Conservation (phyloP, 495 filamentous ascomycete genomes). For the Hypoxylon subgilvum region DNA sequence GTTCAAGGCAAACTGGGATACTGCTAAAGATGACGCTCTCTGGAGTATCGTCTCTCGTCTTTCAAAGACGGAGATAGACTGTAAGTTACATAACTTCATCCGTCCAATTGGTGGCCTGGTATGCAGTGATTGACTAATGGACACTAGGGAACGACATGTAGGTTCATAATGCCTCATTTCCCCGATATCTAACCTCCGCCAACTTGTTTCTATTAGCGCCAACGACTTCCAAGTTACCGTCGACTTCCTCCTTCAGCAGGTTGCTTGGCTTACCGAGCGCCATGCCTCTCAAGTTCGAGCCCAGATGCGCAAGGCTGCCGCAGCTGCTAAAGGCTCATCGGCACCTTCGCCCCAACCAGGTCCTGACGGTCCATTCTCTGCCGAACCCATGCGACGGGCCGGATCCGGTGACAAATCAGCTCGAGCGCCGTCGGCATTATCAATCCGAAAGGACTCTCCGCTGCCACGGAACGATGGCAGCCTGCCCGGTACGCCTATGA, state of each 20-base stretch:
- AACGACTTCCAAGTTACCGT: slow-evolving; percentile 68
- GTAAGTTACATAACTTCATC: slow-evolving; percentile 57
- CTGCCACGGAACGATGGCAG: slow-evolving; percentile 55
- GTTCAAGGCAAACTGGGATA: slow-evolving; percentile 62
- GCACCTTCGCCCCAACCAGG: slow-evolving; percentile 60
- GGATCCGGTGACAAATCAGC: slow-evolving; percentile 59
- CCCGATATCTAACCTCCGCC: slow-evolving; percentile 20
- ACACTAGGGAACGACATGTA: slow-evolving; percentile 80
- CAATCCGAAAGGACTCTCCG: slow-evolving; percentile 67
- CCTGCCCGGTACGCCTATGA: slow-evolving; percentile 45
- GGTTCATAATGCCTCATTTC: slow-evolving; percentile 31
- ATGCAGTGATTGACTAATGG: slow-evolving; percentile 32
- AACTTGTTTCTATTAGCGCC: slow-evolving; percentile 47
- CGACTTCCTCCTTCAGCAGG: slow-evolving; percentile 89
- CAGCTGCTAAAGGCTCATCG: slow-evolving; percentile 54
- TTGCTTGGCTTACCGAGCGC: slow-evolving; percentile 91
- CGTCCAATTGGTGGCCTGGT: slow-evolving; percentile 37
- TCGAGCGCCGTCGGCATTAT: slow-evolving; percentile 67
- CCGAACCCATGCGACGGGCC: slow-evolving; percentile 63
- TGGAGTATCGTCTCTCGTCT: slow-evolving; percentile 86
- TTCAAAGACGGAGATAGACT: slow-evolving; percentile 80
- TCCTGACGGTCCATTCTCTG: slow-evolving; percentile 49
- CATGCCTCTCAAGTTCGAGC: slow-evolving; percentile 87
- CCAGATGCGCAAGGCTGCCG: slow-evolving; percentile 78
- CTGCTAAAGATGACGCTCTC: slow-evolving; percentile 81